Base-by-base conservation (phyloP, 164 flowering plant genomes). In the Dillenia suffruticosa region DNA sequence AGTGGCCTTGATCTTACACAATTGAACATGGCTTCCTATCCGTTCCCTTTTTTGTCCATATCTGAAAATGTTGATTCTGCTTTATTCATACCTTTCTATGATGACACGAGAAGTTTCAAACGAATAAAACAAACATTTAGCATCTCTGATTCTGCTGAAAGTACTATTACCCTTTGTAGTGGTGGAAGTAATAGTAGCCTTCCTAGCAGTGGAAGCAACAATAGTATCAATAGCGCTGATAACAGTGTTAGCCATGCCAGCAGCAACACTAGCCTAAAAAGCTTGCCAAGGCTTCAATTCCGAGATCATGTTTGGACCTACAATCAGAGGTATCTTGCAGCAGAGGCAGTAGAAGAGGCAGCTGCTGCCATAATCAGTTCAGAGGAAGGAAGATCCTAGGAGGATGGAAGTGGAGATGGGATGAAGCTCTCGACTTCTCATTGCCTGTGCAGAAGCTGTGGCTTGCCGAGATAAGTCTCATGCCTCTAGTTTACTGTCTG, bases 361-460 rank as follows among this genome's bases (percentile, higher is more conserved):
- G 77, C 75, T 1, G 68, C 56, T 12, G 58, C 74, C 16, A 63
- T 71, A 62, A 22, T 40, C 10, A 59, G 58, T 32, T 10, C 52
- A 2, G 72, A 60, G 51, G 68, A 54, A 16, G 64, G 62, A 12
- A 59, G 59, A n/a, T 48, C 5, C 6, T 60, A 69, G 10, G 72
- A 65, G 8, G 78, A 72, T 24, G 59, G 62, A 9, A 59, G 46
- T 44, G 73, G 63, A 0, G 85, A 81, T 50, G 86, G 76, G 45
- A 80, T 81, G 82, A 75, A 73, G 64, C 74, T 82, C 46, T 58
- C 84, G 74, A 50, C 74, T 78, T 16, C 79, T 85, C 14, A 70
- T 82, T 32, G 72, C 84, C 9, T 85, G 87, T 59, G 87, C 87
- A 1, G 87, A 82, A 66, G 87, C 87, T 0, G 87, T 82, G 52